Percentiles rank a stretch among this genome's conserved stretches.
These are phyloP conservation scores for Pichia sp. DNA, from an alignment of 1,139 yeast genomes.

Conservation along the genomic window DNA sequence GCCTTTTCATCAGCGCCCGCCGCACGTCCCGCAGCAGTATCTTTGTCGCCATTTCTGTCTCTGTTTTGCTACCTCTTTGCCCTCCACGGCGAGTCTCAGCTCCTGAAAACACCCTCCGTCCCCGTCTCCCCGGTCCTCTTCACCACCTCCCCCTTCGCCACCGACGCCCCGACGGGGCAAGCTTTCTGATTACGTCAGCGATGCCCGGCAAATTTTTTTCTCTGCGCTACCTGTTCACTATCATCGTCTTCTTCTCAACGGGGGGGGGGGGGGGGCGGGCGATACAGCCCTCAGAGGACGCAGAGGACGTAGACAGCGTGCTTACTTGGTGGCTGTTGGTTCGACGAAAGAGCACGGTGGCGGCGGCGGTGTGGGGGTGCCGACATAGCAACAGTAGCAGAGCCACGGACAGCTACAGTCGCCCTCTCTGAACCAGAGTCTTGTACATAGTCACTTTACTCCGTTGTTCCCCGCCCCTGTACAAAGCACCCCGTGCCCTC, in stretches of 20 bases:
- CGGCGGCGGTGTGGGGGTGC: background rate
- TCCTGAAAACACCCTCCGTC: too few relatives aligned
- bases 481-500: background rate
- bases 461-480: background rate
- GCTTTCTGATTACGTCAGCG: too few relatives aligned
- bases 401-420: background rate
- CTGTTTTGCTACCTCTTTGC: background rate
- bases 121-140: too few relatives aligned
- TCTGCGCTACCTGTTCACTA: too few relatives aligned
- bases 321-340: background rate
- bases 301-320: background rate
- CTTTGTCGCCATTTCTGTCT: background rate
- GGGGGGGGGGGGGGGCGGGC: background rate
- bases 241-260: background rate
- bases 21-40: background rate
- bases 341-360: background rate
- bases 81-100: too few relatives aligned
- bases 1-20: background rate
- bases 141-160: too few relatives aligned
- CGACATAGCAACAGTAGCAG: background rate
- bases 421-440: conserved; percentile 5
- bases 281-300: background rate
- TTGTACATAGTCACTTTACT: conserved; percentile 11
- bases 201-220: too few relatives aligned
- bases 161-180: too few relatives aligned